phyloP scores from a whole-genome alignment of 129 eudicot genomes.

The Helianthus tuberosus region DNA sequence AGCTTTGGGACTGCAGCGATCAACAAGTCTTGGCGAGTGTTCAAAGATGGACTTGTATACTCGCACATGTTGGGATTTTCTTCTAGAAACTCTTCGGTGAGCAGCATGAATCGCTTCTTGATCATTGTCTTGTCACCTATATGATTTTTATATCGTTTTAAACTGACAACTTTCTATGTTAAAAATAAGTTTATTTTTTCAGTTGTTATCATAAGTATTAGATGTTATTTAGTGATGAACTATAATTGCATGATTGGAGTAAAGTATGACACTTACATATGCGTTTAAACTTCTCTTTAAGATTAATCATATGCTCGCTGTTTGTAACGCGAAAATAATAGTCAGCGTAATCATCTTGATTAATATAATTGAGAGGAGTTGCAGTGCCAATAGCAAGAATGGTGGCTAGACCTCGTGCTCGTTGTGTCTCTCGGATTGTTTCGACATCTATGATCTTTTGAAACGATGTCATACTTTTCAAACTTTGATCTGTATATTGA shows the following conservation, averaged over 20 bases:
- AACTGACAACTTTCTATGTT: neutral
- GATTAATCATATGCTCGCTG: neutral
- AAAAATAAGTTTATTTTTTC: no score
- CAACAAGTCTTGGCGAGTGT: slow-evolving; percentile 5
- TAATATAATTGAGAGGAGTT: neutral
- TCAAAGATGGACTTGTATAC: neutral
- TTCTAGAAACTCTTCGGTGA: neutral
- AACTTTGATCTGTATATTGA: neutral
- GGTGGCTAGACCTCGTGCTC: neutral
- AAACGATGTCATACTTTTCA: neutral
- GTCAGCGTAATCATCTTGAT: neutral
- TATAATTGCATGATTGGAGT: neutral
- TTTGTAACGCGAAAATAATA: neutral
- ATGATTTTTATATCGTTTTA: neutral
- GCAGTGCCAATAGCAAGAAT: slow-evolving; percentile 1
- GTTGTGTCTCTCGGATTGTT: neutral
- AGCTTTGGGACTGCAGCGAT: neutral
- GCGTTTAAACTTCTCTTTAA: neutral
- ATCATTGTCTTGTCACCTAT: slow-evolving; percentile 2
- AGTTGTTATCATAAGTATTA: no score
- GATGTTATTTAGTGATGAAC: neutral
- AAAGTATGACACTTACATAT: neutral
- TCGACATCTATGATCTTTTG: neutral
- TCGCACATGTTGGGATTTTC: slow-evolving; percentile 3
- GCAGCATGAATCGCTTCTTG: slow-evolving; percentile 2